phyloP scores from a whole-genome alignment of 257 asterid species.

The Phtheirospermum japonicum region DNA sequence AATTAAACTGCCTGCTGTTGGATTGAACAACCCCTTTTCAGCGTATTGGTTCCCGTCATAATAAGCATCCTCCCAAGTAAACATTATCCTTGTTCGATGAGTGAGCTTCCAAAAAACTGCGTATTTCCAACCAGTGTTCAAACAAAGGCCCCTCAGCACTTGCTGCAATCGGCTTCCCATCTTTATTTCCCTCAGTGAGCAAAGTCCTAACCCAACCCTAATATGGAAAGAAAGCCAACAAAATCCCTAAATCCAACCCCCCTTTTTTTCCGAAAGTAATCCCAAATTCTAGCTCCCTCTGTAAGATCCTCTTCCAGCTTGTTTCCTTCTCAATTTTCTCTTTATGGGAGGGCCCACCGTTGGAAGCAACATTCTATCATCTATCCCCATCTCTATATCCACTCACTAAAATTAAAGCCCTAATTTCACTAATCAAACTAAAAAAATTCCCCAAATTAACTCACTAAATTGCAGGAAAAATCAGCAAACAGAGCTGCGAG shows the following conservation, averaged over 20 bases:
- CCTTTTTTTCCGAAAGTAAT: slow-evolving; percentile 21
- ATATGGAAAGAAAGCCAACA: slow-evolving; percentile 39
- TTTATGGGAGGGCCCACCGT: slow-evolving; percentile 96
- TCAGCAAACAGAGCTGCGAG: slow-evolving; percentile 27
- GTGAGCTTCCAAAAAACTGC: slow-evolving; percentile 94
- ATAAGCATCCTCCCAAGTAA: slow-evolving; percentile 86
- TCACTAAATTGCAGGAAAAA: slow-evolving; percentile 31
- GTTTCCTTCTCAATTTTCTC: slow-evolving; percentile 95
- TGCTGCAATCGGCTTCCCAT: slow-evolving; percentile 80
- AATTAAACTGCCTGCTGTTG: slow-evolving; percentile 40
- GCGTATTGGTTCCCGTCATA: slow-evolving; percentile 44
- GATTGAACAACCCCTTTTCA: slow-evolving; percentile 38
- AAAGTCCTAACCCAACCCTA: slow-evolving; percentile 47
- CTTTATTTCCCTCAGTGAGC: slow-evolving; percentile 33
- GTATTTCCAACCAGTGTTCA: slow-evolving; percentile 75
- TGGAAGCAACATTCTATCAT: slow-evolving; percentile 76
- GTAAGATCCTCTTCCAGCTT: slow-evolving; percentile 99
- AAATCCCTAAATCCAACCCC: slow-evolving; percentile 41
- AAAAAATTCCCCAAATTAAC: slow-evolving; percentile 28
- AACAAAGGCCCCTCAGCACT: too few species aligned
- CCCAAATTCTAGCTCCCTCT: slow-evolving; percentile 85
- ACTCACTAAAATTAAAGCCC: slow-evolving; percentile 31
- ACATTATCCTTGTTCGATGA: slow-evolving; percentile 67
- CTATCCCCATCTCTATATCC: slow-evolving; percentile 64
- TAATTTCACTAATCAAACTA: slow-evolving; percentile 31